Evolutionary conservation across 2,329 filamentous ascomycete genomes (phyloP), one percentile per base, ranked within the genome.

Genomic region (Cercospora canescens): DNA sequence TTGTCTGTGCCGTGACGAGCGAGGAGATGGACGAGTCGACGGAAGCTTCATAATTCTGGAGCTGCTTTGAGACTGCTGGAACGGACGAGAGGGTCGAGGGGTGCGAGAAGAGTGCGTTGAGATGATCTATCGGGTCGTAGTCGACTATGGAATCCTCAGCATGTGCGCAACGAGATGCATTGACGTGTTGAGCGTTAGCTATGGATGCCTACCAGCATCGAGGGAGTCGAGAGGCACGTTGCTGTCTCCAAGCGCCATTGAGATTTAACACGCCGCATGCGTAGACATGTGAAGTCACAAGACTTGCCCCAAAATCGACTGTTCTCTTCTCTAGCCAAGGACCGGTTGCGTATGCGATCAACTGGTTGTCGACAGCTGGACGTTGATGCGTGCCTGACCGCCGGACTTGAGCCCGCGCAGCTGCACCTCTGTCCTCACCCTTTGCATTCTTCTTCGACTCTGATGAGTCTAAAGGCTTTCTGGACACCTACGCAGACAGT

Each of bases 71-170:
- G 59, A 95, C 92, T 69, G 86, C 85, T 56, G 86, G 83, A 69
- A 96, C 89, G 62, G 92, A 92, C 45, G 89, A 87, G 67, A 98
- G 88, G 67, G 93, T 89, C 37, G 93, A 92, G 0, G 94, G 91
- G 75, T 96, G 92, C 59, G 93, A 89, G 83, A 99, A 99, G 74
- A 99, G 90, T 69, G 91, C 85, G 82, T 99, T 98, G 64, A 99
- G 86, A 80, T 99, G 93, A 73, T 92, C 87, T 77, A 98, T 90
- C 62, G 95, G 93, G 78, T 98, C 91, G 82, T 97, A 98, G 79
- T 97, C 89, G 79, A 86, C 89, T 91, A 70, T 21, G 24, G 7
- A 52, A 52, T n/a, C 14, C 45, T 52, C 24, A 52, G 45, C 24
- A 52, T 30, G 9, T 45, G 41, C 18, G 41, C 18, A 14, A 9